These are phyloP conservation scores for Thamnidium elegans DNA, from an alignment of 192 early-diverging fungal species.

Conservation along the genomic window DNA sequence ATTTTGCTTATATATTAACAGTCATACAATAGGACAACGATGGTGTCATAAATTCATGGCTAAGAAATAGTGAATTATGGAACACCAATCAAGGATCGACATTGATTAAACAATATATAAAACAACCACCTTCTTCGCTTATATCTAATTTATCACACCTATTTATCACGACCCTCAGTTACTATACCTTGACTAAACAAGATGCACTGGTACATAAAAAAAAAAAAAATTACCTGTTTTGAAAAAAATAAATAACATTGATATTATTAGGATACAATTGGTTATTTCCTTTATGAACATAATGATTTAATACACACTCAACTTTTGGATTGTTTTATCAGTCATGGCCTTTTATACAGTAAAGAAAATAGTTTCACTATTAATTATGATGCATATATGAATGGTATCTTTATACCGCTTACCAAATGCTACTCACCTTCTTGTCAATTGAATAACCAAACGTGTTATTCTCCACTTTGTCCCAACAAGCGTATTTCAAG, in stretches of 20 bases:
- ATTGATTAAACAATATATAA: no score
- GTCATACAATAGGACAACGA: no score
- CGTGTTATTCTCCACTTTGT: constrained; percentile 17
- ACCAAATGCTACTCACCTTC: constrained; percentile 22
- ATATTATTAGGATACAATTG: background rate
- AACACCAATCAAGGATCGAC: no score
- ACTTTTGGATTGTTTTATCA: constrained; percentile 3
- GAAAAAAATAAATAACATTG: background rate
- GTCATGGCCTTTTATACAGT: background rate
- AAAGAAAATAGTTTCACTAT: background rate
- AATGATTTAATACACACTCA: background rate
- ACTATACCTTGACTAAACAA: background rate
- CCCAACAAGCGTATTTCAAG: background rate
- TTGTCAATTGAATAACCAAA: background rate
- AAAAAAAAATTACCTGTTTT: background rate
- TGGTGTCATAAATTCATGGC: no score
- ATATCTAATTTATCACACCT: background rate
- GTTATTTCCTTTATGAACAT: constrained; percentile 1
- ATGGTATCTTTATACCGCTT: constrained; percentile 3
- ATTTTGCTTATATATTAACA: no score
- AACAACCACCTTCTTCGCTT: background rate
- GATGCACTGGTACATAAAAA: constrained; percentile 11
- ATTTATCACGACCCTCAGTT: constrained; percentile 1
- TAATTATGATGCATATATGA: background rate
- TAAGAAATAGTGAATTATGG: no score